Evolutionary conservation across 352 stramenopile genomes (phyloP), one percentile per base, ranked within the genome.

Genomic region (Lagenidium giganteum): DNA sequence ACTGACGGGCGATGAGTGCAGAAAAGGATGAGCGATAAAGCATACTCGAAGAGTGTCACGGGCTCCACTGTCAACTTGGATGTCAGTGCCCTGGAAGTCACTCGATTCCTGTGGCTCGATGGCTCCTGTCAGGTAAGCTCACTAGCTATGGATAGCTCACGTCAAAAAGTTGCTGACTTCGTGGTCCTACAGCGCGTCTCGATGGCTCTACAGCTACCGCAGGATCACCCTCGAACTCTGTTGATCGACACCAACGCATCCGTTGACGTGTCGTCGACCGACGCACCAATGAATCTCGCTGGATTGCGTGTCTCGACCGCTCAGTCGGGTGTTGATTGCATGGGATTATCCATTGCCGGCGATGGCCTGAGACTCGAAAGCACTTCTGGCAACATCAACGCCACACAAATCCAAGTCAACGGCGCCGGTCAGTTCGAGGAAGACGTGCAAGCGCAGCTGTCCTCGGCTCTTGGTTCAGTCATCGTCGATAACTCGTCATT

Each of bases 81-180:
- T 11, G 29, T 60, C 3, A 35, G 49, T n/a, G 62, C 77, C 3
- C 43, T 69, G 14, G 54, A 60, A 30, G 47, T 56, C 28, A 75
- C 61, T 18, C 67, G 47, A 5, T 84, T 90, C 27, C 34, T 87
- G 20, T 85, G 78, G 72, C 39, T 90, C 3, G 78, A 87, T 16
- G 67, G 57, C 1, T 87, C 74, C 3, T 90, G 74, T 17, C 78
- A 89, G 63, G 76, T 85, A 39, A 27, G 44, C 39, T 22, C 6
- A 8, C 22, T 3, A 14, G 9, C 4, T 17, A 18, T 18, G 23
- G 14, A 14, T 3, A 36, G 18, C 42, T 26, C 13, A 5, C 16
- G 11, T 29, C 25, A 16, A 25, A 17, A n/a, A 22, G 14, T 3
- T n/a, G n/a, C n/a, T n/a, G n/a, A n/a, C 12, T 23, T 40, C 25